Evolutionary conservation across 163 green algal genomes (phyloP).

Genomic region (Chloromonas sp.): DNA sequence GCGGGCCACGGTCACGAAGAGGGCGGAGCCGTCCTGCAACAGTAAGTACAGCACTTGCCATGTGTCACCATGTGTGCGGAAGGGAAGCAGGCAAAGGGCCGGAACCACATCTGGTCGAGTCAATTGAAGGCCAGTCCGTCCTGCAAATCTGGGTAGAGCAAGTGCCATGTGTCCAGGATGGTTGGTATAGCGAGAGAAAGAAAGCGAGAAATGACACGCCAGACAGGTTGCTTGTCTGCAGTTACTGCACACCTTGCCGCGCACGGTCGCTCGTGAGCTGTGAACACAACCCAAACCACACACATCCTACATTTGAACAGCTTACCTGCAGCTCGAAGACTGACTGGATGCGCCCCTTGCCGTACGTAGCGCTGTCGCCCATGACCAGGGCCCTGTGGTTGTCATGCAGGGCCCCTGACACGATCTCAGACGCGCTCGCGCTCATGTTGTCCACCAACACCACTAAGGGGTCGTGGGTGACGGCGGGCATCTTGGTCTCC

Average conservation of each 20-base stretch:
- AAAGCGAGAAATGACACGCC: too few species aligned
- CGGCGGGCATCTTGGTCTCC: slow-evolving; percentile 10
- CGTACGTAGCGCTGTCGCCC: slow-evolving; percentile 58
- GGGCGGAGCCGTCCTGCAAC: slow-evolving; percentile 77
- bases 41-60: slow-evolving; percentile 24
- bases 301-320: slow-evolving; percentile 16
- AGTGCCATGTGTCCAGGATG: too few species aligned
- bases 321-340: slow-evolving; percentile 28
- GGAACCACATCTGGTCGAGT: background rate
- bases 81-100: background rate
- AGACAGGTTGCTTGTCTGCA: too few species aligned
- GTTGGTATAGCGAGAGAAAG: too few species aligned
- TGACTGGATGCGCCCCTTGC: slow-evolving; percentile 3
- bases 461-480: slow-evolving; percentile 57
- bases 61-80: background rate
- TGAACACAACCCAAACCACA: too few species aligned
- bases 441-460: slow-evolving; percentile 76
- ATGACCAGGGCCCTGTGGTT: slow-evolving; percentile 73
- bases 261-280: too few species aligned
- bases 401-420: slow-evolving; percentile 84
- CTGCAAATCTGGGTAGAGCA: too few species aligned
- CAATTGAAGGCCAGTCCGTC: too few species aligned
- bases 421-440: slow-evolving; percentile 81
- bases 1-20: slow-evolving; percentile 93
- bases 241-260: too few species aligned